These are phyloP conservation scores for Candida saitoana DNA, from an alignment of 805 yeast genomes.

Conservation along the genomic window DNA sequence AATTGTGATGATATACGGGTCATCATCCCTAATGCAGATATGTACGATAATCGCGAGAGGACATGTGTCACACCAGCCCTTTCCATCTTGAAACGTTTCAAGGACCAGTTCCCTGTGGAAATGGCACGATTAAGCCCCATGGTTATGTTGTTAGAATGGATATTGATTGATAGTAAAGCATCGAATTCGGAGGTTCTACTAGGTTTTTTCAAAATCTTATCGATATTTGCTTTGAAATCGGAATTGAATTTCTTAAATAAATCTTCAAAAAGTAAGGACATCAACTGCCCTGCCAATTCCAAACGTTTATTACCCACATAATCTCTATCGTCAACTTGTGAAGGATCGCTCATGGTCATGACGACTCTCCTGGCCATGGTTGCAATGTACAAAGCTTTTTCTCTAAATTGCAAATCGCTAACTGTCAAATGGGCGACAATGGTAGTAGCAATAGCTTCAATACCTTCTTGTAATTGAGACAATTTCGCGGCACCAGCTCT, in stretches of 20 bases:
- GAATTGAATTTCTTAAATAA: constrained; percentile 92
- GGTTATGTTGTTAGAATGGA: constrained; percentile 89
- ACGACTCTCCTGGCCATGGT: constrained; percentile 95
- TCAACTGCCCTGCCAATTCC: constrained; percentile 94
- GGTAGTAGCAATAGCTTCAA: constrained; percentile 94
- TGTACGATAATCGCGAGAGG: constrained; percentile 82
- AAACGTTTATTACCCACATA: constrained; percentile 97
- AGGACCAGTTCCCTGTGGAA: constrained; percentile 98
- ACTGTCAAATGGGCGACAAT: constrained; percentile 93
- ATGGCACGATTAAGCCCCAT: constrained; percentile 94
- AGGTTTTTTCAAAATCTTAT: constrained; percentile 89
- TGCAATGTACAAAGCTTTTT: constrained; percentile 90
- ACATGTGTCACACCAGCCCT: constrained; percentile 99
- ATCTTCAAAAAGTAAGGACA: constrained; percentile 94
- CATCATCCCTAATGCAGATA: constrained; percentile 98
- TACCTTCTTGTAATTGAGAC: constrained; percentile 83
- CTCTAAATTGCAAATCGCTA: constrained; percentile 78
- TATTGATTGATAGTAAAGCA: constrained; percentile 82
- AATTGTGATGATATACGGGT: constrained; percentile 98
- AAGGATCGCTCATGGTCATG: constrained; percentile 91
- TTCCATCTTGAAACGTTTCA: constrained; percentile 98
- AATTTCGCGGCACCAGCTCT: constrained; percentile 80
- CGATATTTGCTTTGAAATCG: constrained; percentile 91
- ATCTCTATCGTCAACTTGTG: constrained; percentile 97
- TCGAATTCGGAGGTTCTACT: constrained; percentile 94